Conservation (phyloP, 306 rosid genomes). For the Lupinus albus region DNA sequence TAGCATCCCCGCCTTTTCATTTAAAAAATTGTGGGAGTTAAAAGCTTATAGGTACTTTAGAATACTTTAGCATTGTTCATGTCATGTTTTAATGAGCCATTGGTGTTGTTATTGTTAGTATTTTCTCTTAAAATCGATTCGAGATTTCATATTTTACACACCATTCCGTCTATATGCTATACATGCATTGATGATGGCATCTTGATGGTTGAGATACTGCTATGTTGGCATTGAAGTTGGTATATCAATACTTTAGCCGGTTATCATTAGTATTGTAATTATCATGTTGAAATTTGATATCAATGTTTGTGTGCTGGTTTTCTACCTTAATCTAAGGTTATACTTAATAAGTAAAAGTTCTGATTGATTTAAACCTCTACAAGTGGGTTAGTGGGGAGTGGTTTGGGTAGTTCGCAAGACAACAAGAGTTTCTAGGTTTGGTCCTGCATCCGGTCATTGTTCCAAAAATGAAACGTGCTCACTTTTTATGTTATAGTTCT, state of each 20-base stretch:
- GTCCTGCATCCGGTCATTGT: slow-evolving; percentile 15
- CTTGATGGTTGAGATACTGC: slow-evolving; percentile 25
- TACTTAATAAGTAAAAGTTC: not conserved
- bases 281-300: slow-evolving; percentile 8
- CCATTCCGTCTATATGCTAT: not conserved
- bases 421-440: slow-evolving; percentile 24
- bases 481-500: slow-evolving; percentile 15
- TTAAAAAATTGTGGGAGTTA: not conserved
- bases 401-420: slow-evolving; percentile 6
- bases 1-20: not conserved
- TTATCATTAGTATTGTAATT: slow-evolving; percentile 15
- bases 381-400: slow-evolving; percentile 13
- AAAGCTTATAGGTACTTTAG: not conserved
- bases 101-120: slow-evolving; percentile 9
- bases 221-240: slow-evolving; percentile 11
- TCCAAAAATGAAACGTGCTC: not conserved
- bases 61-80: not conserved
- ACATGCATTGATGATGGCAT: slow-evolving; percentile 20
- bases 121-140: slow-evolving; percentile 6
- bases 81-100: slow-evolving; percentile 6
- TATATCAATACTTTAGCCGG: slow-evolving; percentile 10
- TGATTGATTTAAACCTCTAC: slow-evolving; percentile 10
- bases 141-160: slow-evolving; percentile 8
- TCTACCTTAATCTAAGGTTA: slow-evolving; percentile 12
- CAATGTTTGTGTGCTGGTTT: slow-evolving; percentile 1